A percentile compares a stretch with the other conserved stretches of the same genome.
Conservation (phyloP, 176 grass and related monocot genomes). For the Tillandsia fasciculata region DNA sequence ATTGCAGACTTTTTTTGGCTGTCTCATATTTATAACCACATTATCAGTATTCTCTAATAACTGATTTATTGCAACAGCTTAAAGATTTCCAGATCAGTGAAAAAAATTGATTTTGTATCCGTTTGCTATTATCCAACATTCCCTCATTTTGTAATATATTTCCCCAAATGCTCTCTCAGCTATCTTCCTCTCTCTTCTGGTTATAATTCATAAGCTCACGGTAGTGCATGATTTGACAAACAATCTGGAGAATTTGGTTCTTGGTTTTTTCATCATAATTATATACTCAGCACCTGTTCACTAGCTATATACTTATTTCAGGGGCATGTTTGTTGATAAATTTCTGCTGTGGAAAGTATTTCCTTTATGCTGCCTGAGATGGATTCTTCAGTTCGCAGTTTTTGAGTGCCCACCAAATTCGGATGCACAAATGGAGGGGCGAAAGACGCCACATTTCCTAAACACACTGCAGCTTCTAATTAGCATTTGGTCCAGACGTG, state of each 20-base stretch:
- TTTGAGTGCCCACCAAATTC: slow-evolving; percentile 64
- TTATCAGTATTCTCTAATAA: not conserved
- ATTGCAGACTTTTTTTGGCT: not conserved
- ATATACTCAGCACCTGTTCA: too few relatives aligned
- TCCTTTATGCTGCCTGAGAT: slow-evolving; percentile 77
- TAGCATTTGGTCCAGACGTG: slow-evolving; percentile 73
- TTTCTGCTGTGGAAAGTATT: slow-evolving; percentile 94
- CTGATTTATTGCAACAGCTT: not conserved
- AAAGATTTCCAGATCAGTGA: not conserved
- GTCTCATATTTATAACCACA: not conserved
- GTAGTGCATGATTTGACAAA: not conserved
- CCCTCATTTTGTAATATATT: not conserved
- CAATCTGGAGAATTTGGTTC: too few relatives aligned
- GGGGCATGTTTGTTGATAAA: slow-evolving; percentile 82
- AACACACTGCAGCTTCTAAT: slow-evolving; percentile 41
- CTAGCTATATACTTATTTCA: slow-evolving; percentile 27
- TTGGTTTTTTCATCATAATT: too few relatives aligned
- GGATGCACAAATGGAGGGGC: slow-evolving; percentile 22
- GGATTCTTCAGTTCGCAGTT: slow-evolving; percentile 84
- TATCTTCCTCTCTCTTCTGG: not conserved
- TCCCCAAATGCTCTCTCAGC: not conserved
- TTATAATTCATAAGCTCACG: not conserved
- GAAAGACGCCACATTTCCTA: slow-evolving; percentile 43
- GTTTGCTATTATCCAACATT: not conserved
- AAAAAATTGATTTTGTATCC: not conserved